Conservation (phyloP, 345 rosid species). For the sweet orange (Citrus sinensis) region DVS_A1.0 CM039169.1:3328001-3328500, state of each 20-base stretch:
- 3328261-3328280: slow-evolving; percentile 93
- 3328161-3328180: slow-evolving; percentile 15
- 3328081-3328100: not conserved
- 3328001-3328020: slow-evolving; percentile 87
- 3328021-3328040: slow-evolving; percentile 64
- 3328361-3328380: not conserved
- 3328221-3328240: slow-evolving; percentile 94
- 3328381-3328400: slow-evolving; percentile 6
- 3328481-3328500: slow-evolving; percentile 98
- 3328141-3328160: slow-evolving; percentile 8
- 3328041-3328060: slow-evolving; percentile 99
- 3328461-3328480: slow-evolving; percentile 72
- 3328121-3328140: slow-evolving; percentile 3
- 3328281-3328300: slow-evolving; percentile 27
- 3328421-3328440: slow-evolving; percentile 56
- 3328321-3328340: not conserved
- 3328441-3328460: slow-evolving; percentile 73
- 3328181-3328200: slow-evolving; percentile 88
- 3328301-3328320: not conserved
- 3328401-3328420: not conserved
- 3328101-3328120: slow-evolving; percentile 5
- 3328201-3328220: slow-evolving; percentile 93
- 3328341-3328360: slow-evolving; percentile 4
- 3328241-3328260: slow-evolving; percentile 82
- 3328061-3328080: slow-evolving; percentile 95